Base-by-base conservation (phyloP, 1,284 basidiomycete genomes). In the Inonotus obliquus region DNA sequence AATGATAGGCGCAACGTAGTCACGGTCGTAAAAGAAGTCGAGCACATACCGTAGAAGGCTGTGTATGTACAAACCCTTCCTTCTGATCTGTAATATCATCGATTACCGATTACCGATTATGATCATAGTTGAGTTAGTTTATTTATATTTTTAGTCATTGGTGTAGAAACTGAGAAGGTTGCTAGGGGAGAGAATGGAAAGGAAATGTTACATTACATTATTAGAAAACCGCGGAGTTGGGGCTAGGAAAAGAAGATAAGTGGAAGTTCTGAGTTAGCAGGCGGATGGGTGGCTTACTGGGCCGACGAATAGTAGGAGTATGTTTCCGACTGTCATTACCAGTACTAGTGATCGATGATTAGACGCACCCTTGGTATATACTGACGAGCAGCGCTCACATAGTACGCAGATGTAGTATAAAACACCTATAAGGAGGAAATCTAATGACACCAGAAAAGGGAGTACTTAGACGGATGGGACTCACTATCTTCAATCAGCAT, bases 301-400 rank as follows among this genome's bases (percentile, higher is more conserved):
- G 29, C 52, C 54, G 5, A 56, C 19, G 11, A 61, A 25, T 19
- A 61, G 21, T 4, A 61, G 25, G 13, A 61, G 29, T 6, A 56
- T 25, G 37, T 61, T 61, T 4, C 45, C 52, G 27, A 60, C 23
- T 3, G 59, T 51, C 19, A 52, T n/a, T n/a, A n/a, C n/a, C 23
- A 23, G 4, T 52, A 52, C 21, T n/a, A 5, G 17, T 39, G 48
- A 19, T 37, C 17, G 19, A 13, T 19, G 17, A n/a, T 17, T 35
- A 5, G 19, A 19, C 19, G 14, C 4, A 10, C 13, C 14, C 32
- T 14, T 4, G 6, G 19, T 14, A 14, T 9, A 11, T 35, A 52
- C 14, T 25, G 2, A 17, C n/a, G 17, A 6, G 14, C 1, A 4
- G 29, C 2, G 7, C 27, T 52, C 29, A 52, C 51, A 7, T 5